Base-by-base conservation (phyloP, 805 yeast species). In the Metschnikowia baotianmanensis region DNA sequence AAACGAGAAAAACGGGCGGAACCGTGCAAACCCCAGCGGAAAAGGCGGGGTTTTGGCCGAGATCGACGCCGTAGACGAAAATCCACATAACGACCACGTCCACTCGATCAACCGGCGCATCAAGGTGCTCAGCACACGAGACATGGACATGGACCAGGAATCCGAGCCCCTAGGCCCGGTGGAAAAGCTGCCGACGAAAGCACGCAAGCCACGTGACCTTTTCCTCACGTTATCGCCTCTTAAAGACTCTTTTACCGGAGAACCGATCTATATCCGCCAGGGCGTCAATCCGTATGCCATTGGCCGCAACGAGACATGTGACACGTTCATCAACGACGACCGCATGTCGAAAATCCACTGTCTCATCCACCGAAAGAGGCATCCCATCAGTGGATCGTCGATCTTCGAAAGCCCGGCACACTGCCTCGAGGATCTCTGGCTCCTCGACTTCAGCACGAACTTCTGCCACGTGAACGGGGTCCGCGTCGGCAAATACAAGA, bases 341-440 rank as follows among this genome's bases (percentile, higher is more conserved):
- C 65, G 96, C 33, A 74, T 91, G 52, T 90, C 97, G 2, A 86
- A 88, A 48, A 71, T 82, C 1, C 98, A 93, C 61, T 89, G 96
- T 59, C 65, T 80, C 22, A 67, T 91, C 11, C 53, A 71, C 40
- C 78, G 78, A 53, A 75, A 79, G 44, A 69, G 88, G 43, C 87
- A 83, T 55, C 80, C 80, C 0, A 74, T 78, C 3, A 50, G 53
- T 7, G 66, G 69, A 22, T 69, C 79, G 23, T 58, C 65, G 6
- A 71, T 82, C 4, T 77, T 67, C 55, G 87, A 82, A 50, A 77
- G 84, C 8, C 88, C 90, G 0, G 89, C 88, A 0, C 83, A 78
- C 61, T 82, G 83, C 43, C 62, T 81, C 6, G 86, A 82, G 42
- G 89, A 82, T 55, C 69, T 86, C 12, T 88, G 95, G 95, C 65